A percentile compares a stretch with the other conserved stretches of the same genome.
phyloP scores from a whole-genome alignment of 345 rosid genomes.

The Turnera subulata region DNA sequence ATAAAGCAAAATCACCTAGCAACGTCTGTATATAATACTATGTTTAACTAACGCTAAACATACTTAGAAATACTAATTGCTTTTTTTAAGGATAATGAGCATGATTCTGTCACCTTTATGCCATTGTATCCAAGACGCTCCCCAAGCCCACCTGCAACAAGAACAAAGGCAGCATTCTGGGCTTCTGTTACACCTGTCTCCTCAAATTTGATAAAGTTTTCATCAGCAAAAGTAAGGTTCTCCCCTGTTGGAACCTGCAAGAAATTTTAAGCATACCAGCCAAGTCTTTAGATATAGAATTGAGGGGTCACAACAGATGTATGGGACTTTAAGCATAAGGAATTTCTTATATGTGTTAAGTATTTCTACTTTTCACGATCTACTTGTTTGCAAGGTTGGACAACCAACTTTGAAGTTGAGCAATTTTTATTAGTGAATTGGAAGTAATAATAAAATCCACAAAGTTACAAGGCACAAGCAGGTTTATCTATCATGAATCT shows the following conservation, averaged over 20 bases:
- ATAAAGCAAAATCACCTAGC: neutral
- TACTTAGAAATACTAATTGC: neutral
- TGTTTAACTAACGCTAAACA: neutral
- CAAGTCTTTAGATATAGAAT: neutral
- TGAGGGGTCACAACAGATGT: neutral
- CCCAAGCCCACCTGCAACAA: constrained; percentile 98
- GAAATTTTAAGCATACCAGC: neutral
- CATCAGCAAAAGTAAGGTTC: constrained; percentile 56
- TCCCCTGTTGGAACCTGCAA: constrained; percentile 88
- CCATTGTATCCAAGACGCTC: constrained; percentile 98
- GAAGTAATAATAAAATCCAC: too few species aligned
- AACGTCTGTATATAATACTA: too few species aligned
- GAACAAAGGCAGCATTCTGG: constrained; percentile 82
- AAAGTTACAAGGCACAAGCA: too few species aligned
- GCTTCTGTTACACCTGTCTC: constrained; percentile 77
- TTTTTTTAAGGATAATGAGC: neutral
- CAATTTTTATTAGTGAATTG: too few species aligned
- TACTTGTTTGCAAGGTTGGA: too few species aligned
- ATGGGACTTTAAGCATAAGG: neutral
- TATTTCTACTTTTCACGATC: neutral
- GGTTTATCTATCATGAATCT: too few species aligned
- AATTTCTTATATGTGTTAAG: neutral
- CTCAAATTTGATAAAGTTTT: constrained; percentile 63
- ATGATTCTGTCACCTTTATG: constrained; percentile 56
- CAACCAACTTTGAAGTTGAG: too few species aligned